These are phyloP conservation scores for Alternaria alternata DNA, from an alignment of 2,329 filamentous ascomycete genomes.

Conservation along the genomic window DNA sequence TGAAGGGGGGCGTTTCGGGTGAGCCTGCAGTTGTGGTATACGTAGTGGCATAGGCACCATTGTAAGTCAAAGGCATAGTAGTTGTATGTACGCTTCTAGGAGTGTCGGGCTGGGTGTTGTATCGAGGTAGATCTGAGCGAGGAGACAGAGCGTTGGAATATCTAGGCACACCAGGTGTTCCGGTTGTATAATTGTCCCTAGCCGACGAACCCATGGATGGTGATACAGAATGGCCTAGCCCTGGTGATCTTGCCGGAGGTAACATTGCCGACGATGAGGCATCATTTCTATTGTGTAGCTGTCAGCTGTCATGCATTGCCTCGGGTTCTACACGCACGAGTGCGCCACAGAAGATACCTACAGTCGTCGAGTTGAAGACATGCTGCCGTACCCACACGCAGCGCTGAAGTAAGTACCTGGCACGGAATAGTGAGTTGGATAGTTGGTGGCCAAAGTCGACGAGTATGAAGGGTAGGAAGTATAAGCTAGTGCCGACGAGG, in stretches of 20 bases:
- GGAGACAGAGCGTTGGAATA: constrained; percentile 47
- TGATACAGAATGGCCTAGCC: constrained; percentile 53
- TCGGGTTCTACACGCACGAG: constrained; percentile 44
- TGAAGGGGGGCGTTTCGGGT: constrained; percentile 55
- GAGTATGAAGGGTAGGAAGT: constrained; percentile 52
- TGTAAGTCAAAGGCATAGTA: constrained; percentile 42
- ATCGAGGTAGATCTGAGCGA: constrained; percentile 47
- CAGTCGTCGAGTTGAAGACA: constrained; percentile 54
- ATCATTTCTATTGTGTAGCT: constrained; percentile 52
- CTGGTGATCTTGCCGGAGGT: constrained; percentile 53
- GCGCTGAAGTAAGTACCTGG: constrained; percentile 50
- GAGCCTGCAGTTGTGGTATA: constrained; percentile 27
- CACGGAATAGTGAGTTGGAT: constrained; percentile 42
- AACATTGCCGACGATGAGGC: constrained; percentile 59
- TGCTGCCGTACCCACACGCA: constrained; percentile 48
- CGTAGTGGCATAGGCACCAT: constrained; percentile 25
- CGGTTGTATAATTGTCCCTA: constrained; percentile 57
- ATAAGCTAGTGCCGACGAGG: constrained; percentile 57
- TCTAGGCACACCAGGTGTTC: constrained; percentile 49
- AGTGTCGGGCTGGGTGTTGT: constrained; percentile 48
- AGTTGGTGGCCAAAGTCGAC: constrained; percentile 44
- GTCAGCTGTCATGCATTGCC: constrained; percentile 51
- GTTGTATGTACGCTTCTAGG: constrained; percentile 47
- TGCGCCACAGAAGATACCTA: constrained; percentile 53
- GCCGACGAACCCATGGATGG: constrained; percentile 50